A percentile compares a stretch with the other conserved stretches of the same genome.
These are phyloP conservation scores for Oropetium thomaeum DNA, from an alignment of 176 grass and related monocot genomes.

Conservation along the genomic window DNA sequence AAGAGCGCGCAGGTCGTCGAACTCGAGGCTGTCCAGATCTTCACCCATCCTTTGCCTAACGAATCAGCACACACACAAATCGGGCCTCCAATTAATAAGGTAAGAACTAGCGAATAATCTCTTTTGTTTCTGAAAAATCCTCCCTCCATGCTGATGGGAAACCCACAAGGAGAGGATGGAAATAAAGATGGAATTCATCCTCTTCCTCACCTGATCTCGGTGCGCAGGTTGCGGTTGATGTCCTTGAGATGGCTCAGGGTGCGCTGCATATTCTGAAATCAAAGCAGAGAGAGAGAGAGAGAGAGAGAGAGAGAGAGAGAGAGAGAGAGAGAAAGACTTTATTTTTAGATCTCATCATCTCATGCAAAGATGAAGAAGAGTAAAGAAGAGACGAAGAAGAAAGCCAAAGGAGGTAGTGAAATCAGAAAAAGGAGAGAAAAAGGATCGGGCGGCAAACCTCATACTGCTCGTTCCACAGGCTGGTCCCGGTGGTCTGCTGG, in stretches of 20 bases:
- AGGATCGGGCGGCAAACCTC: slow-evolving; percentile 37
- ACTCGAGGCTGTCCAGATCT: slow-evolving; percentile 71
- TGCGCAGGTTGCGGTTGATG: slow-evolving; percentile 84
- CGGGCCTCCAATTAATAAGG: background rate
- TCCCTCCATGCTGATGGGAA: background rate
- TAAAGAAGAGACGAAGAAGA: background rate
- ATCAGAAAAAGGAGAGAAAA: background rate
- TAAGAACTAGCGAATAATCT: background rate
- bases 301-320: background rate
- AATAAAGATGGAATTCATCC: background rate
- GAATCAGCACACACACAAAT: background rate
- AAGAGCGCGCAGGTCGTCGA: slow-evolving; percentile 80
- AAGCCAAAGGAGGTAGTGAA: background rate
- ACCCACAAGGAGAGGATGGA: background rate
- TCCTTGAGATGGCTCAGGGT: slow-evolving; percentile 90
- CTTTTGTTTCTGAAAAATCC: background rate
- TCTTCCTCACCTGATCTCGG: slow-evolving; percentile 63
- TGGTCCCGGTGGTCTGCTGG: slow-evolving; percentile 61
- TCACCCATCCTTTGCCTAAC: slow-evolving; percentile 85
- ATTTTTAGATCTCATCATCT: background rate
- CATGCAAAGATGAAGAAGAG: background rate
- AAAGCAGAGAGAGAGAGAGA: background rate
- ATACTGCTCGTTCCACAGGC: slow-evolving; percentile 90
- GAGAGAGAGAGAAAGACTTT: background rate
- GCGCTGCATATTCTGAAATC: slow-evolving; percentile 79